Evolutionary conservation across 805 yeast genomes (phyloP).

Genomic region (Blastobotrys chiropterorum): DNA sequence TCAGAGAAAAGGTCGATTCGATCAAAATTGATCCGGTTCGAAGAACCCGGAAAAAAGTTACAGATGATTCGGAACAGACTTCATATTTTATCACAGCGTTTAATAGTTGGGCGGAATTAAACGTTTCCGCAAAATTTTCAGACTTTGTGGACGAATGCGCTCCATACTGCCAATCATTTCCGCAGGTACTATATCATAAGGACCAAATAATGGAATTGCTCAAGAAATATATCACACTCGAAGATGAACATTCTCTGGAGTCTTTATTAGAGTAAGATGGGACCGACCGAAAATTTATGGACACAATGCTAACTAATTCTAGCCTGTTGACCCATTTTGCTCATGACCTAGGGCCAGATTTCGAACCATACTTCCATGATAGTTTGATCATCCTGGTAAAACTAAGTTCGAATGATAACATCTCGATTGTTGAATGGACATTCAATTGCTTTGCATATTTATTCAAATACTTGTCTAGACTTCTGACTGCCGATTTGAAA

Average conservation of each 20-base stretch:
- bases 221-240: slow-evolving; percentile 39
- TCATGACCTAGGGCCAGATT: slow-evolving; percentile 90
- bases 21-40: slow-evolving; percentile 71
- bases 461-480: slow-evolving; percentile 76
- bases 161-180: slow-evolving; percentile 57
- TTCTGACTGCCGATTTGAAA: slow-evolving; percentile 52
- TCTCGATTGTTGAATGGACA: slow-evolving; percentile 56
- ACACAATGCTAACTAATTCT: slow-evolving; percentile 3
- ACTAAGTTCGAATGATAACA: slow-evolving; percentile 42
- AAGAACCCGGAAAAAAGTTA: slow-evolving; percentile 21
- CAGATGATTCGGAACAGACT: slow-evolving; percentile 28
- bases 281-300: neutral
- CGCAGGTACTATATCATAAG: slow-evolving; percentile 74
- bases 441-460: slow-evolving; percentile 82
- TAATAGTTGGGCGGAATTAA: slow-evolving; percentile 84
- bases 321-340: slow-evolving; percentile 69
- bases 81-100: slow-evolving; percentile 76
- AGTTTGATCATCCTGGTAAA: slow-evolving; percentile 47
- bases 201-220: slow-evolving; percentile 51
- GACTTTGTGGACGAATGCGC: slow-evolving; percentile 54
- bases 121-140: slow-evolving; percentile 65
- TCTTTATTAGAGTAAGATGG: slow-evolving; percentile 59
- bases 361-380: slow-evolving; percentile 58
- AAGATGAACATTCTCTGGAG: slow-evolving; percentile 69
- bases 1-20: slow-evolving; percentile 76